phyloP scores from a whole-genome alignment of 768 basidiomycete species.

The Termitomyces sp. region DNA sequence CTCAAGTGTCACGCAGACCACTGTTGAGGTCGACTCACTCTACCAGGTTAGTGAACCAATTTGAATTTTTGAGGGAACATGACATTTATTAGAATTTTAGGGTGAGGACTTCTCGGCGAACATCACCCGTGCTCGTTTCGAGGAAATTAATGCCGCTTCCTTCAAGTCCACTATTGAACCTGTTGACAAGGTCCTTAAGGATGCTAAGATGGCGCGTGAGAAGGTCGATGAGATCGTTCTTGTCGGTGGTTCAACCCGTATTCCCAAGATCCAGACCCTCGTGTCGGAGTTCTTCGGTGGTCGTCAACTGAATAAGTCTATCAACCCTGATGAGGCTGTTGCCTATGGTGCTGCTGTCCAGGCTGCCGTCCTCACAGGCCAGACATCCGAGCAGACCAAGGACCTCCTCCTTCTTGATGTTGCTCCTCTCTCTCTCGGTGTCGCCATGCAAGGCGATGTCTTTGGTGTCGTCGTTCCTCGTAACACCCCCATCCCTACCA shows the following conservation, averaged over 20 bases:
- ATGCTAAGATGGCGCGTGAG: slow-evolving; percentile 95
- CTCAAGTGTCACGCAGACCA: slow-evolving; percentile 97
- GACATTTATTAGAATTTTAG: slow-evolving; percentile 27
- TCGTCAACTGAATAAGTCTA: slow-evolving; percentile 98
- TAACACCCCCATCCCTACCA: slow-evolving; percentile 99
- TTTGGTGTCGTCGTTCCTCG: slow-evolving; percentile 99
- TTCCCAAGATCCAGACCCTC: slow-evolving; percentile 97
- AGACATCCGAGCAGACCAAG: slow-evolving; percentile 98
- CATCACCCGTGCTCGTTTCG: slow-evolving; percentile 99
- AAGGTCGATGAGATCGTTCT: slow-evolving; percentile 99
- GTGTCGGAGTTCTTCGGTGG: slow-evolving; percentile 99
- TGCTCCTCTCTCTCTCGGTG: slow-evolving; percentile 96
- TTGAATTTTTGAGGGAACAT: not conserved
- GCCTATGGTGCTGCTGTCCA: slow-evolving; percentile 99
- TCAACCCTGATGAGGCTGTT: slow-evolving; percentile 99
- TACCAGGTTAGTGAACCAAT: slow-evolving; percentile 60
- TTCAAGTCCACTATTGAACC: slow-evolving; percentile 99
- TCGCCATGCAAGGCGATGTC: slow-evolving; percentile 99
- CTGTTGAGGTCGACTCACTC: slow-evolving; percentile 98
- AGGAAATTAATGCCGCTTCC: slow-evolving; percentile 92
- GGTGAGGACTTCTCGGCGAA: slow-evolving; percentile 98
- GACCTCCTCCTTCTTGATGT: slow-evolving; percentile 98
- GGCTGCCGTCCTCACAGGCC: slow-evolving; percentile 96
- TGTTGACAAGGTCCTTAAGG: slow-evolving; percentile 98
- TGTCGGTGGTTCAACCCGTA: slow-evolving; percentile 99